phyloP scores from a whole-genome alignment of 1,139 yeast species.

The Yamadazyma siamensis region DNA sequence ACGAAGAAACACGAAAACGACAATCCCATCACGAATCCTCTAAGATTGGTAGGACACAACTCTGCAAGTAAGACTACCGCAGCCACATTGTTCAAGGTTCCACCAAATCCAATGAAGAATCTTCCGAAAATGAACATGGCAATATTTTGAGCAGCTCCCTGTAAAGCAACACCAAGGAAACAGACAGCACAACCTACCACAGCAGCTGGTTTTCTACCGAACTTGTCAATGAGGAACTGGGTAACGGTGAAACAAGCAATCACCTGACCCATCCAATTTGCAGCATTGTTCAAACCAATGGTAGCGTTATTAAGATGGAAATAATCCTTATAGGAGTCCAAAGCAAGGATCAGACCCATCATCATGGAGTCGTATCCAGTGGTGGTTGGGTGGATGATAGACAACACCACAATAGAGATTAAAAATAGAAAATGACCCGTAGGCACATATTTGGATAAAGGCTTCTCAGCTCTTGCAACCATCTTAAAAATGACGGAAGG shows the following conservation, averaged over 20 bases:
- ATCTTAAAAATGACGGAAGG: too few relatives aligned
- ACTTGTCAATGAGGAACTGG: conserved; percentile 10
- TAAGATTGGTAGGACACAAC: conserved; percentile 9
- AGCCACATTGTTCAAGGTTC: conserved; percentile 10
- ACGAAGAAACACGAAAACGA: conserved; percentile 11
- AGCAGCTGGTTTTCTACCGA: conserved; percentile 15
- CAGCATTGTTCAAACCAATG: conserved; percentile 15
- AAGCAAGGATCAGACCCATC: conserved; percentile 14
- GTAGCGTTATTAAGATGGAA: conserved; percentile 13
- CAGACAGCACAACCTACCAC: conserved; percentile 9
- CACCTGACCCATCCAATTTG: conserved; percentile 15
- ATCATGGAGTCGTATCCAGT: conserved; percentile 14
- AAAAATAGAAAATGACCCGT: conserved; percentile 6
- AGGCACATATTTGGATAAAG: conserved; percentile 9
- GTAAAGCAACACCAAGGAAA: conserved; percentile 14
- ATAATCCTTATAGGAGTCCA: conserved; percentile 11
- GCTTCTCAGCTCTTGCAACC: conserved; percentile 1
- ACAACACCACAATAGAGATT: conserved; percentile 7
- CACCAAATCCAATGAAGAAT: conserved; percentile 16
- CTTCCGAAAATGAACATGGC: conserved; percentile 18
- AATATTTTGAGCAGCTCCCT: conserved; percentile 15
- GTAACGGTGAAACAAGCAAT: conserved; percentile 8
- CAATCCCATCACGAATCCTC: conserved; percentile 14
- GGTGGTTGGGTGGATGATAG: conserved; percentile 13
- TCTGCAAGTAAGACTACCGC: conserved; percentile 16